A percentile compares a stretch with the other conserved stretches of the same genome.
Evolutionary conservation across 768 basidiomycete species (phyloP).

Genomic region (Pilatotrama ljubarskyi): DNA sequence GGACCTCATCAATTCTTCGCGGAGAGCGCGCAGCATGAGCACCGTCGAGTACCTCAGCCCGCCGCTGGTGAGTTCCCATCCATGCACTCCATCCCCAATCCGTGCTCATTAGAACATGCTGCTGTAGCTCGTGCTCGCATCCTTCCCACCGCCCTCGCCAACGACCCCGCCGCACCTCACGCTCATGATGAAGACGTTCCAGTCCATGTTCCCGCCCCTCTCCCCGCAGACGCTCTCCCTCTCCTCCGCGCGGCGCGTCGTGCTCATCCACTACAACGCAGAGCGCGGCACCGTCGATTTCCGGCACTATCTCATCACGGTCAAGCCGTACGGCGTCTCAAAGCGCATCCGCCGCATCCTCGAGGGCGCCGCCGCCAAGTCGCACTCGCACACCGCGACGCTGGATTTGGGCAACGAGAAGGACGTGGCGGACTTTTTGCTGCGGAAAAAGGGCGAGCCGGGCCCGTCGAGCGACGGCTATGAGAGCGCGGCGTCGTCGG

Average conservation of each 20-base stretch:
- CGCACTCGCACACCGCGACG: constrained; percentile 41
- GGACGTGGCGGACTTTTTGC: constrained; percentile 94
- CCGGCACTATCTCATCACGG: constrained; percentile 93
- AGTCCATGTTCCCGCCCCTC: constrained; percentile 93
- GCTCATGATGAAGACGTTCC: constrained; percentile 94
- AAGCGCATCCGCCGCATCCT: constrained; percentile 86
- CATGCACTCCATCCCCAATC: no score
- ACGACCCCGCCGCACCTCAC: constrained; percentile 80
- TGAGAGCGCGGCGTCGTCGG: constrained; percentile 79
- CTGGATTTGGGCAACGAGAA: constrained; percentile 87
- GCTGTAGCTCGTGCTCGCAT: constrained; percentile 85
- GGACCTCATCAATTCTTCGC: constrained; percentile 68
- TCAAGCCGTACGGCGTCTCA: constrained; percentile 93
- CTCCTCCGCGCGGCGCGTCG: constrained; percentile 90
- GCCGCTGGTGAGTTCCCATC: constrained; percentile 66
- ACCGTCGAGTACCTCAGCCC: constrained; percentile 85
- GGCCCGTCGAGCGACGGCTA: constrained; percentile 61
- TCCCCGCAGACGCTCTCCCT: constrained; percentile 76
- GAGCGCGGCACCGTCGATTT: constrained; percentile 86
- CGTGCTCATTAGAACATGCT: neutral
- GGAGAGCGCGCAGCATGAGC: constrained; percentile 72
- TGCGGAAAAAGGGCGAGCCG: constrained; percentile 68
- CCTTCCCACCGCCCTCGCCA: constrained; percentile 74
- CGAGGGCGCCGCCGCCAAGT: constrained; percentile 51
- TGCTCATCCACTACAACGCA: constrained; percentile 89